Conservation (phyloP, 177 flowering plant species). For the Vitis hybrid region DNA sequence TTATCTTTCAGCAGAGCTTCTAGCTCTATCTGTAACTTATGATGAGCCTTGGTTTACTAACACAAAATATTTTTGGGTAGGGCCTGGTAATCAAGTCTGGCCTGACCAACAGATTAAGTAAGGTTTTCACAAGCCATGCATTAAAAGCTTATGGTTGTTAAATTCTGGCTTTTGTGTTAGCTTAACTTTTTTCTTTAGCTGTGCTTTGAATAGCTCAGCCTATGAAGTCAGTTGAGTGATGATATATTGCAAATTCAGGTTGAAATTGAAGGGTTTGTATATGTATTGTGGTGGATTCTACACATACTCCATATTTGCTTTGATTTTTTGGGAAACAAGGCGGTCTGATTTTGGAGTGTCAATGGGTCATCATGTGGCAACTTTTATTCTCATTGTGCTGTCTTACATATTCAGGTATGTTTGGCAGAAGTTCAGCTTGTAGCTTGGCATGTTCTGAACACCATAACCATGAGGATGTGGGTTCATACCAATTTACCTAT, state of each 20-base stretch:
- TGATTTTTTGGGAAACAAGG: conserved; percentile 94
- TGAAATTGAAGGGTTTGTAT: conserved; percentile 74
- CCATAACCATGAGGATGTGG: not conserved
- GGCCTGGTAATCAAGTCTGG: conserved; percentile 91
- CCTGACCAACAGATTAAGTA: conserved; percentile 88
- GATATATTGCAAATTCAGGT: conserved; percentile 39
- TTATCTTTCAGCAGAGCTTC: conserved; percentile 78
- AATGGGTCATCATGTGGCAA: conserved; percentile 87
- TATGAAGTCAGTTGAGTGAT: conserved; percentile 1
- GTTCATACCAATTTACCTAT: conserved; percentile 1
- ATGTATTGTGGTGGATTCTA: conserved; percentile 93
- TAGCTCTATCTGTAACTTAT: conserved; percentile 74
- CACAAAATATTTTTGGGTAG: conserved; percentile 76
- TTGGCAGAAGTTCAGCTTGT: conserved; percentile 5
- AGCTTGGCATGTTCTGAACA: not conserved
- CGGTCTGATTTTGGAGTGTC: conserved; percentile 91
- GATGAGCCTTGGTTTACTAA: conserved; percentile 91
- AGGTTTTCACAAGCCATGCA: conserved; percentile 20
- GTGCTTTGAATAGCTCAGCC: not conserved
- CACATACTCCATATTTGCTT: conserved; percentile 86
- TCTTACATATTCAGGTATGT: conserved; percentile 76
- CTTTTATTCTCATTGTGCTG: conserved; percentile 66
- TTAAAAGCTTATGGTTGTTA: conserved; percentile 1
- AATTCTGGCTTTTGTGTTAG: not conserved
- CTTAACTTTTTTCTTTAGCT: not conserved